A percentile compares a stretch with the other conserved stretches of the same genome.
These are phyloP conservation scores for Fusarium proliferatum DNA, from an alignment of 2,329 filamentous ascomycete species.

Conservation along the genomic window DNA sequence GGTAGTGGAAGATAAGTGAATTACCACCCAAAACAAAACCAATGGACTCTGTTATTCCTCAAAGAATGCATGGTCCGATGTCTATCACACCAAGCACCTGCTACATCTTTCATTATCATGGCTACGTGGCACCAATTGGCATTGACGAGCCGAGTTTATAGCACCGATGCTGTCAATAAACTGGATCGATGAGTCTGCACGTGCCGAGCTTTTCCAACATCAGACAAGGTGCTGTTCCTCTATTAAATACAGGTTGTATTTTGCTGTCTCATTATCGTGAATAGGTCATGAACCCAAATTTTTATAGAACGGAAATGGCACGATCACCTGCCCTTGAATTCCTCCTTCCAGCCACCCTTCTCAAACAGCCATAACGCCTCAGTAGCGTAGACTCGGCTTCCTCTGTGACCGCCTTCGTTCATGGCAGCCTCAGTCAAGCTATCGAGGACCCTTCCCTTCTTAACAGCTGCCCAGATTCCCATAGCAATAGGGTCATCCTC, in stretches of 20 bases:
- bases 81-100: not conserved
- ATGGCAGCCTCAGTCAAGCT: slow-evolving; percentile 81
- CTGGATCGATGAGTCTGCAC: not conserved
- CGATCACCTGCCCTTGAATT: slow-evolving; percentile 64
- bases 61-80: not conserved
- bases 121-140: slow-evolving; percentile 26
- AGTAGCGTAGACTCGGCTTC: slow-evolving; percentile 83
- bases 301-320: not conserved
- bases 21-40: not conserved
- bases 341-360: slow-evolving; percentile 77
- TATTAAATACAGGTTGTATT: not conserved
- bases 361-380: slow-evolving; percentile 89
- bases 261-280: not conserved
- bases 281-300: not conserved
- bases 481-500: slow-evolving; percentile 71
- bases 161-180: not conserved
- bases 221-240: not conserved
- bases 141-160: not conserved
- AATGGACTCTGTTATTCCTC: not conserved
- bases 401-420: slow-evolving; percentile 76
- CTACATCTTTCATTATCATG: not conserved
- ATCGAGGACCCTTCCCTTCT: slow-evolving; percentile 80
- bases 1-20: not conserved
- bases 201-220: not conserved
- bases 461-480: slow-evolving; percentile 85